These are phyloP conservation scores for Suillus weaverae DNA, from an alignment of 768 basidiomycete genomes.

Conservation along the genomic window DNA sequence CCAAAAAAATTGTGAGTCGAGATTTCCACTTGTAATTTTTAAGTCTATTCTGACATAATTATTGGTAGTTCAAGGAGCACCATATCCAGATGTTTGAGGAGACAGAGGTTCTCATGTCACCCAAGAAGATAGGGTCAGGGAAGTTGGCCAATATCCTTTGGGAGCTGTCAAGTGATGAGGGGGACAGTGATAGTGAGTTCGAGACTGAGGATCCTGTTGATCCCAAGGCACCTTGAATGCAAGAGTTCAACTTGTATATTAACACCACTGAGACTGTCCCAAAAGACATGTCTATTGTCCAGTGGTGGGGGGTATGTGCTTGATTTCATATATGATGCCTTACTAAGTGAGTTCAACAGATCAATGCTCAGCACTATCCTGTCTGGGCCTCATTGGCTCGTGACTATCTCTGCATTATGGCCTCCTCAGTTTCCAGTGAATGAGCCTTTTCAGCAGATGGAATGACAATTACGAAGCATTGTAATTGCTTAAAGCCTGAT, in stretches of 20 bases:
- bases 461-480: constrained; percentile 38
- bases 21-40: not conserved
- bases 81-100: not conserved
- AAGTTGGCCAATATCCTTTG: constrained; percentile 1
- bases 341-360: constrained; percentile 24
- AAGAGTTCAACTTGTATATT: constrained; percentile 24
- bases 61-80: constrained; percentile 16
- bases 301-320: constrained; percentile 38
- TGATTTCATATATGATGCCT: not conserved
- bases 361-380: constrained; percentile 9
- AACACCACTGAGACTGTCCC: constrained; percentile 36
- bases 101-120: not conserved
- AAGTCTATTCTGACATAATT: not conserved
- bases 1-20: constrained; percentile 19
- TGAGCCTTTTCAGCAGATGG: constrained; percentile 40
- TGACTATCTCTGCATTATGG: constrained; percentile 42
- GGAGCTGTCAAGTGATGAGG: constrained; percentile 13
- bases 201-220: constrained; percentile 38
- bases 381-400: constrained; percentile 36
- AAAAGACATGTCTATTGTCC: constrained; percentile 20
- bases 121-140: constrained; percentile 2
- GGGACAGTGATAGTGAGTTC: constrained; percentile 17
- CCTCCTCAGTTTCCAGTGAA: constrained; percentile 38
- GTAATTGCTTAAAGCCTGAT: constrained; percentile 34
- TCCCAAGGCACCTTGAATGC: constrained; percentile 8